A percentile compares a stretch with the other conserved stretches of the same genome.
phyloP scores from a whole-genome alignment of 208 protist species.

The Acanthamoeba healyi region DNA sequence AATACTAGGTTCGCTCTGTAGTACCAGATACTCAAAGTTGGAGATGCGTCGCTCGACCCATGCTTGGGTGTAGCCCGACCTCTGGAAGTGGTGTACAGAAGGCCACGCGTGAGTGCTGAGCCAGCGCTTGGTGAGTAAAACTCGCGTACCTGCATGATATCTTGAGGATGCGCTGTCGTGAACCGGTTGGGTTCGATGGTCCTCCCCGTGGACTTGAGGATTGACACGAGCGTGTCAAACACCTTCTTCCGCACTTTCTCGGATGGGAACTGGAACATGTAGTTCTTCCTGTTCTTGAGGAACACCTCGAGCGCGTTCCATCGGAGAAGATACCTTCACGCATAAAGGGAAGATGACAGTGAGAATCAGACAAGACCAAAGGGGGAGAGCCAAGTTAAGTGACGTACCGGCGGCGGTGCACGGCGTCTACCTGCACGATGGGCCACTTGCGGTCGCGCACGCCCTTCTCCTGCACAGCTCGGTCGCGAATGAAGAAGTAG shows the following conservation, averaged over 20 bases:
- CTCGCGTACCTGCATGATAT: slow-evolving; percentile 93
- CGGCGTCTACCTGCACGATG: not conserved
- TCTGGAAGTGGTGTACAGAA: slow-evolving; percentile 90
- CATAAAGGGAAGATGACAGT: too few species aligned
- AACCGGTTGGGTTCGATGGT: slow-evolving; percentile 86
- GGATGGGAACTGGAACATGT: slow-evolving; percentile 92
- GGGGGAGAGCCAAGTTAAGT: too few species aligned
- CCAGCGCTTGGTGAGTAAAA: too few species aligned
- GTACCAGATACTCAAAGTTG: slow-evolving; percentile 94
- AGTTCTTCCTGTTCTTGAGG: slow-evolving; percentile 91
- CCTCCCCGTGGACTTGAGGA: slow-evolving; percentile 73
- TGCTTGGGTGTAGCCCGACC: slow-evolving; percentile 90
- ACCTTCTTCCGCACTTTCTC: slow-evolving; percentile 55
- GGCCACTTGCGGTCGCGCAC: slow-evolving; percentile 43
- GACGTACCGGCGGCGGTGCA: not conserved
- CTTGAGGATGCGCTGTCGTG: slow-evolving; percentile 90
- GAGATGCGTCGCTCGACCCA: slow-evolving; percentile 94
- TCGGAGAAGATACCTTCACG: too few species aligned
- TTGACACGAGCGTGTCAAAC: slow-evolving; percentile 57
- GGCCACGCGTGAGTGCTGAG: too few species aligned
- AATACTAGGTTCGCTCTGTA: slow-evolving; percentile 91
- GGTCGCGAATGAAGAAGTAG: slow-evolving; percentile 38
- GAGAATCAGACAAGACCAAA: too few species aligned
- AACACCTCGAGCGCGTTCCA: slow-evolving; percentile 94
- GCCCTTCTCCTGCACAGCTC: not conserved